These are phyloP conservation scores for Salix koriyanagi DNA, from an alignment of 345 rosid genomes.

Conservation along the genomic window DNA sequence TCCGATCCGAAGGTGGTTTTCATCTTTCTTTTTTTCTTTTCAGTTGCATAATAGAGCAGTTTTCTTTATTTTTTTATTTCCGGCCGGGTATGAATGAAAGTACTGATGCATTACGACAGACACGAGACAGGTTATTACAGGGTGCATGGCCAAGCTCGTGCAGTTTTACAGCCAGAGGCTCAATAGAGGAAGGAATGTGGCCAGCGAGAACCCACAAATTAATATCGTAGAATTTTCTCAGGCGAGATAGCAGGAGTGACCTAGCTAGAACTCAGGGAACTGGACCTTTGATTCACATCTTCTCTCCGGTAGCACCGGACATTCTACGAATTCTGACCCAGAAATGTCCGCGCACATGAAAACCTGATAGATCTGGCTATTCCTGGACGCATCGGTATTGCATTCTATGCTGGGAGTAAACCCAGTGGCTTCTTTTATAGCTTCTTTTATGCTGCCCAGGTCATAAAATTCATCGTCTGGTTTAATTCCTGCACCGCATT, in stretches of 20 bases:
- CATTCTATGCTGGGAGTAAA: constrained; percentile 55
- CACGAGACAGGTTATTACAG: not conserved
- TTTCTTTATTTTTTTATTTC: not conserved
- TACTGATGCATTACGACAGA: not conserved
- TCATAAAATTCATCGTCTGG: constrained; percentile 57
- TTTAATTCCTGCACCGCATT: constrained; percentile 38
- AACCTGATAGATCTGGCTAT: constrained; percentile 52
- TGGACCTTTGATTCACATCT: constrained; percentile 49
- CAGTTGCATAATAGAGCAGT: not conserved
- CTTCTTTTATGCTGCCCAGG: constrained; percentile 34
- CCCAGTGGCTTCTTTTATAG: constrained; percentile 45
- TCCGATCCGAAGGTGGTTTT: not conserved
- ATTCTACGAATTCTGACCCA: constrained; percentile 56
- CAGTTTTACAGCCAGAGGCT: not conserved
- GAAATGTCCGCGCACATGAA: constrained; percentile 67
- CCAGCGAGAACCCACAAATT: not conserved
- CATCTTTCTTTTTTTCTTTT: not conserved
- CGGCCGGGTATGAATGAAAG: not conserved
- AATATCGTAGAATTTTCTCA: not conserved
- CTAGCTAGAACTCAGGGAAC: constrained; percentile 61
- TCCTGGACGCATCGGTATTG: constrained; percentile 45
- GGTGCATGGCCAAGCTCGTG: not conserved
- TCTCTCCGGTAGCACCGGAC: constrained; percentile 45
- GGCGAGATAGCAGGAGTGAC: not conserved
- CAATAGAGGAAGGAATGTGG: not conserved